These are phyloP conservation scores for Euphrasia confusa DNA, from an alignment of 257 asterid genomes.

Conservation along the genomic window DNA sequence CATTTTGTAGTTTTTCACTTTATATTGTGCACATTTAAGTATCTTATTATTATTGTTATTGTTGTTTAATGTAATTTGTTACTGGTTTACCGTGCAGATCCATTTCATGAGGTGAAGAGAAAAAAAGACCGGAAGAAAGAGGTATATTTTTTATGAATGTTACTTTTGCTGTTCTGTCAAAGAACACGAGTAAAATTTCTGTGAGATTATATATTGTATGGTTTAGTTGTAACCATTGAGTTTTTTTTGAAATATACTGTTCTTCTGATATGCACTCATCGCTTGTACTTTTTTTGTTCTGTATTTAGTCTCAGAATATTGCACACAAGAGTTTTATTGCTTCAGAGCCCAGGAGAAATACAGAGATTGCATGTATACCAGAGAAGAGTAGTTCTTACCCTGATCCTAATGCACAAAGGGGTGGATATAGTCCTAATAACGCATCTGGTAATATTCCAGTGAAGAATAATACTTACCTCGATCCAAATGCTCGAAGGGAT, in stretches of 20 bases:
- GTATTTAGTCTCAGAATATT: slow-evolving; percentile 44
- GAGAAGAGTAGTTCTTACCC: too few relatives aligned
- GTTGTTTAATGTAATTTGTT: neutral
- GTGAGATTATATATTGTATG: slow-evolving; percentile 6
- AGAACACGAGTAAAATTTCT: neutral
- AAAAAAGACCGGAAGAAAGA: slow-evolving; percentile 79
- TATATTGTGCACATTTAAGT: neutral
- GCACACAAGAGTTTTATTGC: slow-evolving; percentile 38
- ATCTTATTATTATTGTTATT: neutral
- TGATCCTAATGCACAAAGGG: too few relatives aligned
- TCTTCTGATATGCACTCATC: neutral
- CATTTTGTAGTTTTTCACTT: neutral
- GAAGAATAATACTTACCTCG: slow-evolving; percentile 28
- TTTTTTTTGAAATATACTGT: slow-evolving; percentile 5
- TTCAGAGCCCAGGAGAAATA: slow-evolving; percentile 43
- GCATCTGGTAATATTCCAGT: slow-evolving; percentile 16
- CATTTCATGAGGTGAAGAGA: slow-evolving; percentile 95
- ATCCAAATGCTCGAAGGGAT: slow-evolving; percentile 14
- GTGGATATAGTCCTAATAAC: neutral
- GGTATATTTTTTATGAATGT: slow-evolving; percentile 32
- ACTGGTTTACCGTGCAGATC: slow-evolving; percentile 49
- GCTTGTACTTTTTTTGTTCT: slow-evolving; percentile 16
- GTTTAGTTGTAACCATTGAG: slow-evolving; percentile 12
- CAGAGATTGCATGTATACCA: slow-evolving; percentile 30
- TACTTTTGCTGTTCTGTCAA: neutral